Base-by-base conservation (phyloP, 495 filamentous ascomycete species). In the Neurospora intermedia region DNA sequence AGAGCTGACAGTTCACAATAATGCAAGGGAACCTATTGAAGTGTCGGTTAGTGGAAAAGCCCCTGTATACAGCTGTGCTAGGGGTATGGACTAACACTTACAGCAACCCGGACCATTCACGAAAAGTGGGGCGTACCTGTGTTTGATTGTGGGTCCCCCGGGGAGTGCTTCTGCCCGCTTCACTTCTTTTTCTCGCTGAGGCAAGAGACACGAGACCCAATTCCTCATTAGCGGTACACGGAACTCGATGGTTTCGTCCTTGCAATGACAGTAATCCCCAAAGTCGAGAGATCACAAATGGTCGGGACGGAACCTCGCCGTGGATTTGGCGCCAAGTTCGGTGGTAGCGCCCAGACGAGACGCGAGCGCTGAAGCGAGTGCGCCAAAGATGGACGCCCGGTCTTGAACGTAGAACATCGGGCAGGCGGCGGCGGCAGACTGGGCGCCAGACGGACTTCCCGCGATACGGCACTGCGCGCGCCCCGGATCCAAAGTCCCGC, bases 21-120 rank as follows among this genome's bases (percentile, higher is more conserved):
- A 48, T 48, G 46, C n/a, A 48, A n/a, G n/a, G n/a, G n/a, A n/a
- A 48, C 1, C n/a, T 48, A 9, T 46, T 8, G 7, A 8, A 2
- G n/a, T 0, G 18, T 4, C 43, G 23, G 46, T 54, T 59, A 59
- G 48, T 16, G 11, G 7, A 0, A 11, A 6, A 0, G 0, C 0
- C 23, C 23, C 48, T 15, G 48, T 31, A 59, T 3, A 27, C 48
- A 0, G 2, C 2, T 3, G 2, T 7, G 0, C 2, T 31, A 27
- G 48, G 11, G 0, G 0, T 2, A 5, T 7, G 1, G 0, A 8
- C 48, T 62, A 62, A 62, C 48, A 31, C 48, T 62, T 1, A 16
- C 48, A 62, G 1, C 5, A 0, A 1, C 20, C 6, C 10, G 1
- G 20, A 23, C 2, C 20, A 31, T 62, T 15, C 6, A 15, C 48